Evolutionary conservation across 306 rosid genomes (phyloP).

Genomic region (Lathyrus sativus): DNA sequence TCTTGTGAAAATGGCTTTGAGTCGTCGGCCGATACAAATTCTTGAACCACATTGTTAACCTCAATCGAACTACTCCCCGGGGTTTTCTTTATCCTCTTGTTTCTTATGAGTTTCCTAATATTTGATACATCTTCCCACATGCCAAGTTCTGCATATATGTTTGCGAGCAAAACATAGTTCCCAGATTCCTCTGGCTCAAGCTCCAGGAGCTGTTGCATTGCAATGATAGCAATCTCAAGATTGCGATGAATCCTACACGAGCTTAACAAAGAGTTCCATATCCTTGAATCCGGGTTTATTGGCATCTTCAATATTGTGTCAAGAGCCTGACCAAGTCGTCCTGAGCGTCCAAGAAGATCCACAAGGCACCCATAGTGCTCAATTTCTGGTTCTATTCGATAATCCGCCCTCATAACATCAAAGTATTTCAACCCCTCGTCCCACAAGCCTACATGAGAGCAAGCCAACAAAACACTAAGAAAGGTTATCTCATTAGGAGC

Average conservation of each 20-base stretch:
- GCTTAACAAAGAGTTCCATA: constrained; percentile 83
- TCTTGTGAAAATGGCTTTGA: constrained; percentile 61
- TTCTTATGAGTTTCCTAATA: constrained; percentile 63
- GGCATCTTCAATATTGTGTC: constrained; percentile 63
- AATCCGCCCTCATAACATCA: constrained; percentile 53
- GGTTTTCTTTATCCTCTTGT: constrained; percentile 63
- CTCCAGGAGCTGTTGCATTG: constrained; percentile 62
- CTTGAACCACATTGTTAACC: constrained; percentile 60
- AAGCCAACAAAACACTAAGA: constrained; percentile 72
- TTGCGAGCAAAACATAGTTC: constrained; percentile 77
- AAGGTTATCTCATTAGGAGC: constrained; percentile 74
- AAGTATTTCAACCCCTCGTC: constrained; percentile 65
- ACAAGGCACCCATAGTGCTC: constrained; percentile 85
- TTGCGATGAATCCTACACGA: constrained; percentile 70
- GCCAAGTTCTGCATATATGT: constrained; percentile 73
- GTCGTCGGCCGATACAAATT: constrained; percentile 62
- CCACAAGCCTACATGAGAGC: constrained; percentile 74
- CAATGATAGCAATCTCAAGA: constrained; percentile 62
- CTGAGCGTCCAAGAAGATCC: constrained; percentile 80
- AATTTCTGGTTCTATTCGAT: constrained; percentile 51
- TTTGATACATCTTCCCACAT: constrained; percentile 71
- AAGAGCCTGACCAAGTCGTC: constrained; percentile 67
- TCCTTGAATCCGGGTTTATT: constrained; percentile 67
- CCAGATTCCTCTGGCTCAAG: constrained; percentile 86
- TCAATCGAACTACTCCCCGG: constrained; percentile 78